Evolutionary conservation across 2,329 filamentous ascomycete species (phyloP).

Genomic region (Penicillium sp.): DNA sequence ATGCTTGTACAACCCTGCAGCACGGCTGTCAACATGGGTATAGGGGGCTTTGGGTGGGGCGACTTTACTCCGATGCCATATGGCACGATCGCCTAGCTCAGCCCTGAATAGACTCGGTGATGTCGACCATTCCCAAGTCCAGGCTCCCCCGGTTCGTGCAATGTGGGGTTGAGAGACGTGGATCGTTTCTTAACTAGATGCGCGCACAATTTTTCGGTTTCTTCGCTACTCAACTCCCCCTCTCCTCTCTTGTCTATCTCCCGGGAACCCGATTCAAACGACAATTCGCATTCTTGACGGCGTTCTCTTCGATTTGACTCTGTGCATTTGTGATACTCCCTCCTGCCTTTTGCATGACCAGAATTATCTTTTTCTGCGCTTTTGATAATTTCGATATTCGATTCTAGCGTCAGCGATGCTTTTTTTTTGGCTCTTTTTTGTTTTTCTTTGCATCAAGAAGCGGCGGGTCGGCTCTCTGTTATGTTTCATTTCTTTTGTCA

Average conservation of each 20-base stretch:
- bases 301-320: conserved; percentile 49
- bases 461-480: conserved; percentile 49
- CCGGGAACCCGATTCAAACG: conserved; percentile 29
- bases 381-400: conserved; percentile 37
- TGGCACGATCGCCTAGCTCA: conserved; percentile 69
- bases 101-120: conserved; percentile 33
- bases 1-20: conserved; percentile 82
- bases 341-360: conserved; percentile 37
- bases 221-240: neutral
- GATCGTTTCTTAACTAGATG: conserved; percentile 16
- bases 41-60: conserved; percentile 71
- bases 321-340: conserved; percentile 44
- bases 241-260: neutral
- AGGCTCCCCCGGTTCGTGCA: neutral
- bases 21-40: conserved; percentile 72
- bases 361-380: conserved; percentile 33
- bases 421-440: conserved; percentile 20
- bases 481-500: conserved; percentile 37
- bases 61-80: conserved; percentile 68
- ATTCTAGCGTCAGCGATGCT: conserved; percentile 51
- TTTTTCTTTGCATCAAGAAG: conserved; percentile 44
- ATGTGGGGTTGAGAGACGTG: conserved; percentile 11
- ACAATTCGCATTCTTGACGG: conserved; percentile 46
- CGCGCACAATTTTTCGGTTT: neutral
- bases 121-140: conserved; percentile 23